Base-by-base conservation (phyloP, 2,329 filamentous ascomycete genomes). In the Sarocladiaceae sp. region DNA sequence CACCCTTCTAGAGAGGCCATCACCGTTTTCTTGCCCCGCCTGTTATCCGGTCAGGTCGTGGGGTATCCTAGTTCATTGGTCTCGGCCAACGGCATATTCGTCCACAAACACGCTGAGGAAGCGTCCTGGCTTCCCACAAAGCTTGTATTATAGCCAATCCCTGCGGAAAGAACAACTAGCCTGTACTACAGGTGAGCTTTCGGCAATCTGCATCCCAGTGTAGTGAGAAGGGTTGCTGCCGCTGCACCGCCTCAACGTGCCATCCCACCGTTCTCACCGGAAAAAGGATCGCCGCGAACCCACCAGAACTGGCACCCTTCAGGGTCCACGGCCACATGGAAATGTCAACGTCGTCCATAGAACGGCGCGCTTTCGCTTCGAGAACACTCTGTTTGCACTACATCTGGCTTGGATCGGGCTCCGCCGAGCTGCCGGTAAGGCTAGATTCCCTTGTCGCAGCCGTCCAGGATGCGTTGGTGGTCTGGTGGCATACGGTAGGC, bases 201-300 rank as follows among this genome's bases (percentile, higher is more conserved):
- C 37, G 23, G 23, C n/a, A 41, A 27, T 41, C 23, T 27, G 37
- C n/a, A n/a, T n/a, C n/a, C n/a, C n/a, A n/a, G n/a, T n/a, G n/a
- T n/a, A n/a, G 18, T 27, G 19, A 41, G 6, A 24, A 24, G 10
- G 23, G 37, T 24, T 41, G 27, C 27, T 19, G 18, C 15, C n/a
- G 40, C 40, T 43, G 40, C 40, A 43, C 40, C 40, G 40, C 40
- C 40, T 43, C 40, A 43, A 11, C 27, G 27, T 32, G 12, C 40
- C 40, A 24, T 43, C 40, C 39, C 40, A 43, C 40, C 40, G 40
- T 23, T 43, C 40, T 43, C 40, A 43, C 40, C 40, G 40, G 15
- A 43, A 42, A 33, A 43, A 19, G 11, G 40, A 43, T 43, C 40
- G 40, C 18, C 40, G 18, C 3, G 27, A 43, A 43, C 40, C 40